Percentiles rank a stretch among this genome's conserved stretches.
Conservation (phyloP, 2,329 filamentous ascomycete genomes). For the Myriangium duriaei region DNA sequence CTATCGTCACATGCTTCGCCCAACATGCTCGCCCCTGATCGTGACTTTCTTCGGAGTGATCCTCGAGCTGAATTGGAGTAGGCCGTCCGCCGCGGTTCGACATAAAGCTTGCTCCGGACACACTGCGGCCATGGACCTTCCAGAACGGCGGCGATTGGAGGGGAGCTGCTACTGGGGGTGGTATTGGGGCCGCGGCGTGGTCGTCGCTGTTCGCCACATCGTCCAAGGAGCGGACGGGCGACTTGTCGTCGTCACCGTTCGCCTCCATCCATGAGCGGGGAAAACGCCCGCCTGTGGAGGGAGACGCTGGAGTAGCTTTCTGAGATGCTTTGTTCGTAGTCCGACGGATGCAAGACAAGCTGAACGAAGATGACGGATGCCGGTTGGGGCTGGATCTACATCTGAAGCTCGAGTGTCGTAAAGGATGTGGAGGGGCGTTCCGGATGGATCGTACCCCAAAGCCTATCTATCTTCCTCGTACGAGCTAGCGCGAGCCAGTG, state of each 20-base stretch:
- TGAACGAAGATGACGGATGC: not conserved
- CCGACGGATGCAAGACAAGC: not conserved
- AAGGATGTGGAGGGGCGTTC: too few relatives aligned
- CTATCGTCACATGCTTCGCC: slow-evolving; percentile 49
- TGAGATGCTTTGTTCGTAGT: not conserved
- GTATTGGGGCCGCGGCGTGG: slow-evolving; percentile 3
- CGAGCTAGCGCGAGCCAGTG: too few relatives aligned
- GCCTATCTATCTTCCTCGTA: too few relatives aligned
- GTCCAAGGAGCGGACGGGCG: slow-evolving; percentile 2
- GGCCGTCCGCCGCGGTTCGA: slow-evolving; percentile 25
- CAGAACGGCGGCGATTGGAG: slow-evolving; percentile 32
- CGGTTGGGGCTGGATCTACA: too few relatives aligned
- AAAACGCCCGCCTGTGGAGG: not conserved
- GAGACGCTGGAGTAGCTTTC: too few relatives aligned
- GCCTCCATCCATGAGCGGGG: slow-evolving; percentile 7
- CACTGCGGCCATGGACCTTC: slow-evolving; percentile 28
- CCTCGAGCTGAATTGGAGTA: slow-evolving; percentile 46
- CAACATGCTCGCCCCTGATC: slow-evolving; percentile 47
- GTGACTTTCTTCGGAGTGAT: slow-evolving; percentile 48
- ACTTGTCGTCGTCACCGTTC: slow-evolving; percentile 2
- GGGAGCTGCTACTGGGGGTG: not conserved
- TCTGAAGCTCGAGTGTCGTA: too few relatives aligned
- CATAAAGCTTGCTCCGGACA: slow-evolving; percentile 22
- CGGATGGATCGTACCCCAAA: too few relatives aligned
- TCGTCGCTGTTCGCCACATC: slow-evolving; percentile 4